Base-by-base conservation (phyloP, 495 filamentous ascomycete species). In the Acidomyces sp. region DNA sequence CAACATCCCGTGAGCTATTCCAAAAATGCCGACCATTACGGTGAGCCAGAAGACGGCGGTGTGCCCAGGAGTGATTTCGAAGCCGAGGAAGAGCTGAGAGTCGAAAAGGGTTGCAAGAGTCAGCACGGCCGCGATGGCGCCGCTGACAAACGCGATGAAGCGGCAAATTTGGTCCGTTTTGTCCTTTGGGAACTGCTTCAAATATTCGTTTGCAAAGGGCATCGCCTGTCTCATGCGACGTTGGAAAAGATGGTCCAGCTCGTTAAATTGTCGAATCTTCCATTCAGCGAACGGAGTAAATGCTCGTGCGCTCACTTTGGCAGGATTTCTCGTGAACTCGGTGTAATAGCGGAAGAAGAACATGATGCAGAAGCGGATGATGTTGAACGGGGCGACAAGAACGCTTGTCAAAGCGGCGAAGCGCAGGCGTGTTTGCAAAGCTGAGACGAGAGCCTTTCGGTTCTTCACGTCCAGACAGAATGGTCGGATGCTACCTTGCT, bases 241-340 rank as follows among this genome's bases (percentile, higher is more conserved):
- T 46, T 85, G 71, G 52, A 94, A 97, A 1, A 96, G 65, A 63
- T 96, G 90, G 48, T 77, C 78, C 0, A 97, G 72, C 57, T 97
- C 90, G 52, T 97, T 97, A 68, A 96, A 96, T 58, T 96, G 88
- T 35, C 90, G 80, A 45, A 96, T 95, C 52, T 94, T 95, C 92
- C 90, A 96, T 57, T 92, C 82, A 2, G 92, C 90, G 34, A 94
- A 71, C 1, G 86, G 83, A 2, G 87, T 95, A 52, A 94, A 97
- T 50, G 82, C 78, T 11, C 90, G 77, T 17, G 83, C 79, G 12
- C 80, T 80, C 24, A 85, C 71, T 35, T 84, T 71, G 0, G 83
- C 79, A 0, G 90, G 88, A 46, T 93, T 92, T 55, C 80, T 85
- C 61, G 93, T 84, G 58, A 86, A 93, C 63, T 96, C 90, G 71